Percentiles rank a stretch among this genome's conserved stretches.
Conservation (phyloP, 2,329 filamentous ascomycete species). For the Fusarium albidum region DNA sequence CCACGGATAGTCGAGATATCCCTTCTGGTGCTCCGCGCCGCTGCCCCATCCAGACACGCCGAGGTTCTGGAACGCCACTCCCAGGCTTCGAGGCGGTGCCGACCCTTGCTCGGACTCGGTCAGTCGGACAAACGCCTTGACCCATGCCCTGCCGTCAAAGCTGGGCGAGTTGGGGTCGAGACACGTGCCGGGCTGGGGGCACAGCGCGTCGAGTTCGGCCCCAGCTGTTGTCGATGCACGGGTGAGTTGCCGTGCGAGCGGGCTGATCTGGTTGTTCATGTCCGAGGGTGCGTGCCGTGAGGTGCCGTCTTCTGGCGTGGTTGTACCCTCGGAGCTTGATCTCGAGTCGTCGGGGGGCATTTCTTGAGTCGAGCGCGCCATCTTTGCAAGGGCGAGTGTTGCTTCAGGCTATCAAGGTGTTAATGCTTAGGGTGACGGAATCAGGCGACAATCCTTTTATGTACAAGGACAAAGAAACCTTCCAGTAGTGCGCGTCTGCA, state of each 20-base stretch:
- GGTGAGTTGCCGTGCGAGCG: constrained; percentile 25
- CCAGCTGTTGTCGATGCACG: constrained; percentile 21
- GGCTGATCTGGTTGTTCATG: constrained; percentile 12
- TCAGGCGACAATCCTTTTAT: not conserved
- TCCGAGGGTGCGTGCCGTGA: not conserved
- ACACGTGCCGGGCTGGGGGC: constrained; percentile 27
- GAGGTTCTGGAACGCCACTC: constrained; percentile 40
- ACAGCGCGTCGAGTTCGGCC: constrained; percentile 28
- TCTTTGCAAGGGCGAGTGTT: not conserved
- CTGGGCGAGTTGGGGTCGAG: constrained; percentile 38
- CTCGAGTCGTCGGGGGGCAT: too few species aligned
- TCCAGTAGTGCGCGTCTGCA: not conserved
- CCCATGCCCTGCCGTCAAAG: constrained; percentile 40
- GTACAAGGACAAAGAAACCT: not conserved
- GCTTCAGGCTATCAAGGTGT: not conserved
- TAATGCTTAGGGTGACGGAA: too few species aligned
- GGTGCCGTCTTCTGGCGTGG: not conserved
- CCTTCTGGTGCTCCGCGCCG: constrained; percentile 38
- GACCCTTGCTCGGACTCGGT: constrained; percentile 37
- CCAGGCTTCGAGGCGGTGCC: constrained; percentile 34
- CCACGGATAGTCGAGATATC: constrained; percentile 32
- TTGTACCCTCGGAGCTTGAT: too few species aligned
- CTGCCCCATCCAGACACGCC: constrained; percentile 41
- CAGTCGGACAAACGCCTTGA: constrained; percentile 37
- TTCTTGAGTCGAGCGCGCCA: too few species aligned